These are phyloP conservation scores for Zelopaecilomyces penicillatus DNA, from an alignment of 2,329 filamentous ascomycete species.

Conservation along the genomic window DNA sequence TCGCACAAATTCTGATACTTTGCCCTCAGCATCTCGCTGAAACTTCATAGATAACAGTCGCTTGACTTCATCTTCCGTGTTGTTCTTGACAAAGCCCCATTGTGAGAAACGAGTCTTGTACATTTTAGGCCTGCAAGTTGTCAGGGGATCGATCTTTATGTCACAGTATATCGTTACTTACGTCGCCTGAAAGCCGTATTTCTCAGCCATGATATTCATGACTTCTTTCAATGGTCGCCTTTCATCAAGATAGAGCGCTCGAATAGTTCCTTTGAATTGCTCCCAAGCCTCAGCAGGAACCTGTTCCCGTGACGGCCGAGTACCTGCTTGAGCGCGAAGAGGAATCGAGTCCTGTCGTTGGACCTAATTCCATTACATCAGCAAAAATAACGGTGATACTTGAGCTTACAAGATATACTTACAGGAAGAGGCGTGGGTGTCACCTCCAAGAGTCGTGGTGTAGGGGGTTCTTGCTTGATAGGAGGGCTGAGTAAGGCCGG, in stretches of 20 bases:
- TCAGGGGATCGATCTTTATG: slow-evolving; percentile 9
- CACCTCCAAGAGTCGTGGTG: slow-evolving; percentile 18
- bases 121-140: slow-evolving; percentile 38
- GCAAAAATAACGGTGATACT: not conserved
- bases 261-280: slow-evolving; percentile 37
- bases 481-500: slow-evolving; percentile 14
- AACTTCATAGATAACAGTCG: slow-evolving; percentile 43
- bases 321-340: slow-evolving; percentile 22
- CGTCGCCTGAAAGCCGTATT: slow-evolving; percentile 41
- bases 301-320: slow-evolving; percentile 32
- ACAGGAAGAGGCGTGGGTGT: slow-evolving; percentile 19
- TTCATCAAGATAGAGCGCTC: slow-evolving; percentile 39
- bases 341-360: slow-evolving; percentile 21
- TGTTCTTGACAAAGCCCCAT: slow-evolving; percentile 48
- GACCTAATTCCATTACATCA: slow-evolving; percentile 12
- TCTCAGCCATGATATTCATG: slow-evolving; percentile 42
- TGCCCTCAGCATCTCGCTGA: slow-evolving; percentile 43
- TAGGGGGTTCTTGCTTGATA: slow-evolving; percentile 23
- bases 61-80: slow-evolving; percentile 45
- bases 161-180: slow-evolving; percentile 20
- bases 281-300: slow-evolving; percentile 41
- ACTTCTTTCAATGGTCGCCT: slow-evolving; percentile 44
- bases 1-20: slow-evolving; percentile 44
- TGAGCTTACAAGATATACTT: slow-evolving; percentile 8
- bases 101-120: slow-evolving; percentile 48